Percentiles rank a stretch among this genome's conserved stretches.
Conservation (phyloP, 2,329 filamentous ascomycete genomes). For the Rachicladosporium sp. region DNA sequence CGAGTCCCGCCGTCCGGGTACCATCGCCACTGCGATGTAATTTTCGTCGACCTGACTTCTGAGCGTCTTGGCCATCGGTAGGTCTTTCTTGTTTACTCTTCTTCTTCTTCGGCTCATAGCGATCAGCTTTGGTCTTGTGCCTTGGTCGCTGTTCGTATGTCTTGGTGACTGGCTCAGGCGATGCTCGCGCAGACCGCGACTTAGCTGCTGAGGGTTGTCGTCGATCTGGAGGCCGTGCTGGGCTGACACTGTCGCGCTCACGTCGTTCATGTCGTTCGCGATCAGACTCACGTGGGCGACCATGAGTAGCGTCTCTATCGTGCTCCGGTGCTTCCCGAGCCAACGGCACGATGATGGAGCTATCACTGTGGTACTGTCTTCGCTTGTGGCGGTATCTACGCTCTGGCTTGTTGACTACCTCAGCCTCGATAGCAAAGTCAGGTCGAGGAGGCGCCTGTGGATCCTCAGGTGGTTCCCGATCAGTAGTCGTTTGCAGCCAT, state of each 20-base stretch:
- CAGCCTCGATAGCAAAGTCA: too few species aligned
- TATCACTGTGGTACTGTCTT: conserved; percentile 22
- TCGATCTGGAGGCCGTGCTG: too few species aligned
- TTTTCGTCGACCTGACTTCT: conserved; percentile 13
- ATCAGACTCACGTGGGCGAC: too few species aligned
- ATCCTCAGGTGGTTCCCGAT: conserved; percentile 20
- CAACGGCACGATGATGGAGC: conserved; percentile 7
- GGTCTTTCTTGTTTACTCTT: conserved; percentile 18
- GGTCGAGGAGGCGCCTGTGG: neutral
- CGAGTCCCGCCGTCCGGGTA: conserved; percentile 24
- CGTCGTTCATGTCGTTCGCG: too few species aligned
- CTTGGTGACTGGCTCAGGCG: conserved; percentile 5
- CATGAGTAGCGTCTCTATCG: too few species aligned
- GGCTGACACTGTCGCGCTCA: too few species aligned
- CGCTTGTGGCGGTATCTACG: neutral
- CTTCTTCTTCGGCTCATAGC: conserved; percentile 29
- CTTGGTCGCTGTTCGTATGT: conserved; percentile 32
- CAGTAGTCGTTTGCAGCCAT: conserved; percentile 32
- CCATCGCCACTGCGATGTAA: conserved; percentile 25
- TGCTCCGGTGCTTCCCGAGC: neutral
- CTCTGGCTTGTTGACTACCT: too few species aligned
- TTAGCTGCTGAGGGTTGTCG: too few species aligned
- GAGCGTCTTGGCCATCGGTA: conserved; percentile 9
- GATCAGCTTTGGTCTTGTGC: conserved; percentile 35
- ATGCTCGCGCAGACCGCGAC: too few species aligned